phyloP scores from a whole-genome alignment of 495 filamentous ascomycete species.

The Lasiosphaeriaceae sp. region DNA sequence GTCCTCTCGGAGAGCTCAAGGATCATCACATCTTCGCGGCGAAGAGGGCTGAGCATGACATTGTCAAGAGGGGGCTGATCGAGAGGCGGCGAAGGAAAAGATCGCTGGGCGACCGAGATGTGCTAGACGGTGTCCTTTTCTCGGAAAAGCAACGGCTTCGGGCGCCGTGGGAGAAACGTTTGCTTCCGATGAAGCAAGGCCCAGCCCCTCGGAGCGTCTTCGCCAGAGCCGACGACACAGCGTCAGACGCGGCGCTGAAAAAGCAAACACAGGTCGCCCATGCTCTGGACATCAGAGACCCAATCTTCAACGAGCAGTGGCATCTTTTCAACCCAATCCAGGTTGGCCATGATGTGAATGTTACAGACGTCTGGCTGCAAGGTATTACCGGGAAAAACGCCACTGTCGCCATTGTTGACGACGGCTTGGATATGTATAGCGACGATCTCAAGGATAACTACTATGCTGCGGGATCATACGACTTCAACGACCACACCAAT shows the following conservation, averaged over 20 bases:
- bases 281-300: conserved; percentile 72
- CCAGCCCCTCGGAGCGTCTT: conserved; percentile 11
- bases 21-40: conserved; percentile 85
- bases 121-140: conserved; percentile 70
- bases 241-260: conserved; percentile 47
- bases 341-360: conserved; percentile 87
- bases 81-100: conserved; percentile 60
- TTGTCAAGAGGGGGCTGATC: conserved; percentile 54
- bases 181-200: conserved; percentile 41
- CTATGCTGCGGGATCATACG: conserved; percentile 85
- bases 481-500: conserved; percentile 81
- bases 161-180: conserved; percentile 69
- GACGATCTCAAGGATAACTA: conserved; percentile 89
- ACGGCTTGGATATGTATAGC: conserved; percentile 96
- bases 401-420: conserved; percentile 90
- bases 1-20: conserved; percentile 71
- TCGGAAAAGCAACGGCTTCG: conserved; percentile 77
- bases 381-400: conserved; percentile 90
- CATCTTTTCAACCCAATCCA: conserved; percentile 84
- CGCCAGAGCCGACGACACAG: conserved; percentile 19
- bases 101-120: conserved; percentile 45
- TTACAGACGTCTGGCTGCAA: conserved; percentile 84
- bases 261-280: conserved; percentile 58
- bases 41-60: conserved; percentile 57
- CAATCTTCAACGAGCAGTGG: conserved; percentile 93